Evolutionary conservation across 345 rosid genomes (phyloP), one percentile per base, ranked within the genome.

Genomic region (Schrenkiella parvula): DNA sequence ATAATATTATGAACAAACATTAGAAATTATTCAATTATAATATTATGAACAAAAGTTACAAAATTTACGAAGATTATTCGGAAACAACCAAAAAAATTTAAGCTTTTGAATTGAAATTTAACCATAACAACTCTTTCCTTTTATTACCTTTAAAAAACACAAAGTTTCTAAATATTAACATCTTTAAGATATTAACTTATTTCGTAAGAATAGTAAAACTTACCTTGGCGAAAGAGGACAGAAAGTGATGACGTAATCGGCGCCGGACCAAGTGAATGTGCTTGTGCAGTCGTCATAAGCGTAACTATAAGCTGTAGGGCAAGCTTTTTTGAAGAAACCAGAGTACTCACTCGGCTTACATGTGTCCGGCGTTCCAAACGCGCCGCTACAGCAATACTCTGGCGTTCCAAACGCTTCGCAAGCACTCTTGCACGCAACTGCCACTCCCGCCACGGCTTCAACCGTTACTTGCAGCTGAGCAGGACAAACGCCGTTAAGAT

Each of bases 221-320:
- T 77, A 81, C 84, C 81, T 80, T 34, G 79, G 44, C 19, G 75
- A 42, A 10, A 62, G 31, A 2, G 87, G 84, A 68, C 89, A 85
- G 56, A 83, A 82, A 11, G 80, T 79, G 77, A 87, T 73, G 48
- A 69, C 5, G 38, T 83, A 85, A 60, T 82, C 79, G 2, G 89
- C 79, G 6, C 73, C 74, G 5, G 81, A 60, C 66, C 89, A 87
- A 37, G 86, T 80, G 54, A 83, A 85, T 14, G 88, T 87, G 69
- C 88, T 87, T n/a, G 82, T 79, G 1, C 78, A 54, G 22, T 87
- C 92, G 58, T 87, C 92, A 3, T 82, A 85, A 7, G 92, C 85
- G 32, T 83, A 87, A 64, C 89, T 87, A 29, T 85, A 85, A 50
- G 92, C 85, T 21, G 39, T 72, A 0, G 89, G 89, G 48, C 88